Base-by-base conservation (phyloP, 176 grass and related monocot genomes). In the Saccharum officinarum region DNA sequence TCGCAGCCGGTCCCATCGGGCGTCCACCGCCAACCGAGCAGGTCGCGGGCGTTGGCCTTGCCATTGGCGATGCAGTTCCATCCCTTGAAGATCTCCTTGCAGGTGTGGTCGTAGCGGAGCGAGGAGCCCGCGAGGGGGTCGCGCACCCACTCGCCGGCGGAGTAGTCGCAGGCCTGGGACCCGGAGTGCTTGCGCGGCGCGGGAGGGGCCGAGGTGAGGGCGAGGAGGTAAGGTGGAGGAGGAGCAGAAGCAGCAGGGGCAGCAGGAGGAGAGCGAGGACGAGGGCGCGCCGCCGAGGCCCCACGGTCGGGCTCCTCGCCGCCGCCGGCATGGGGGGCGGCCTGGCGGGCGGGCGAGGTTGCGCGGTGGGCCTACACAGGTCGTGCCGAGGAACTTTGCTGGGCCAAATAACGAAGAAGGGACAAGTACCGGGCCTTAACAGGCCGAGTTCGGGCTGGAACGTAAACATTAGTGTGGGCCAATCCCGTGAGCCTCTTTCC, bases 41-140 rank as follows among this genome's bases (percentile, higher is more conserved):
- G 75, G 54, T 85, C 84, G 22, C 64, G 73, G 20, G 73, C 89
- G 81, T 95, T 98, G 70, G 47, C 46, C 85, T 95, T 98, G 64
- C 71, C 80, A 69, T 87, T 90, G 73, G 88, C 93, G 78, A 92
- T 12, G 90, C 93, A 98, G 85, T 94, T 98, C 97, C 93, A 98
- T 0, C 95, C 93, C 80, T 95, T 98, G 87, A 92, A 98, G 82
- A 95, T 95, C 87, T 98, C 93, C 87, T 80, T 90, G 61, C 95
- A 98, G 62, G 83, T 87, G 34, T 93, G 73, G 68, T 93, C 95
- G 77, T 98, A 98, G 31, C 95, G 81, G 40, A 34, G 81, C 38
- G 49, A 15, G 74, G 77, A 54, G 0, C 14, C 75, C 20, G 78
- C 16, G 36, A 68, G 23, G n/a, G 18, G 39, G 22, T 95, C 86